A percentile compares a stretch with the other conserved stretches of the same genome.
Conservation (phyloP, 108 stramenopile species). For the Pseudonitzschia multiseries region DNA sequence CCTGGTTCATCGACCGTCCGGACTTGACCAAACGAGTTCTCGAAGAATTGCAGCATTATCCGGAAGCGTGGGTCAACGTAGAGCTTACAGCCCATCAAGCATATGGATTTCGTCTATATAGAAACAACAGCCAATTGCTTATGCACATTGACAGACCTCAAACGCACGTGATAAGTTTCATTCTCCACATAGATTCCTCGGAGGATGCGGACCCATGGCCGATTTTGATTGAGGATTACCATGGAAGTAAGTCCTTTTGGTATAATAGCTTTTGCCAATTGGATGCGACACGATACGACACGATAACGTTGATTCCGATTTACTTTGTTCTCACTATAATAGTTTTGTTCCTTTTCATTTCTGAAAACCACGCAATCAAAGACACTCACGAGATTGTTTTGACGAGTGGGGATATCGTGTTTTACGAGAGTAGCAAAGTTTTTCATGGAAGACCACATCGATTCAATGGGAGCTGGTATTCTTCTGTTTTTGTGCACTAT, state of each 20-base stretch:
- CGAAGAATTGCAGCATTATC: slow-evolving; percentile 58
- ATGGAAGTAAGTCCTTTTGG: slow-evolving; percentile 30
- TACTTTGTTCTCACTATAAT: not conserved
- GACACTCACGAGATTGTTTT: slow-evolving; percentile 53
- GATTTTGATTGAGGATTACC: slow-evolving; percentile 56
- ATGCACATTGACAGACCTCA: slow-evolving; percentile 82
- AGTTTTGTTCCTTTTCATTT: not conserved
- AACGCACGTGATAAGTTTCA: slow-evolving; percentile 78
- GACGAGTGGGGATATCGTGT: slow-evolving; percentile 73
- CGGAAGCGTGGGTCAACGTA: slow-evolving; percentile 64
- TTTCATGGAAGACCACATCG: slow-evolving; percentile 76
- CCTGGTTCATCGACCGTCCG: slow-evolving; percentile 52
- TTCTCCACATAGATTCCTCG: slow-evolving; percentile 80
- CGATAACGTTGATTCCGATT: not conserved
- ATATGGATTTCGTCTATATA: slow-evolving; percentile 81
- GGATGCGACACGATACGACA: not conserved
- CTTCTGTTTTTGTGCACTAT: slow-evolving; percentile 73
- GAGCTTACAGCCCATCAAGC: slow-evolving; percentile 55
- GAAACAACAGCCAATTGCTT: slow-evolving; percentile 62
- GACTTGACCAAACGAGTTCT: slow-evolving; percentile 52
- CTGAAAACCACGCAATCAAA: not conserved
- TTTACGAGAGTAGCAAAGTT: slow-evolving; percentile 85
- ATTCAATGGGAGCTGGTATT: slow-evolving; percentile 76
- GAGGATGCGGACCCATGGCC: slow-evolving; percentile 79
- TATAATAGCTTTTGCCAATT: no score